phyloP scores from a whole-genome alignment of 2,329 filamentous ascomycete species.

The Trichoderma aggressivum region DNA sequence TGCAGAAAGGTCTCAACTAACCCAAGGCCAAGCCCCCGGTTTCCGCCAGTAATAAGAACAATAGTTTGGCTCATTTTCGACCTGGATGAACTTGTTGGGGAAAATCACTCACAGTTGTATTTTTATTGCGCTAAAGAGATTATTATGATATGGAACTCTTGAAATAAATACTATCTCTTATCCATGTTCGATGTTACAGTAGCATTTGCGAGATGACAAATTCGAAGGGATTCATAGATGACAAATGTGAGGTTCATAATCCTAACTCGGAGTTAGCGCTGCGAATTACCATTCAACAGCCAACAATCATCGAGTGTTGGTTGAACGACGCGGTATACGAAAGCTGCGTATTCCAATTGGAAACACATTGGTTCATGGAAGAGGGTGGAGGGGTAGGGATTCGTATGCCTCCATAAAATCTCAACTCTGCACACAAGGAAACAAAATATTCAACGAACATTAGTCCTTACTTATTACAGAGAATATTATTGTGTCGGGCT shows the following conservation, averaged over 20 bases:
- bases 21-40: conserved; percentile 40
- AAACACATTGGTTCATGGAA: background rate
- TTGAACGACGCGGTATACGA: background rate
- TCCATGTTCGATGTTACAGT: background rate
- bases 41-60: conserved; percentile 37
- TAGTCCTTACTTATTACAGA: background rate
- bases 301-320: background rate
- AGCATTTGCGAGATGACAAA: background rate
- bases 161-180: background rate
- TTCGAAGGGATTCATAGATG: background rate
- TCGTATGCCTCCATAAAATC: background rate
- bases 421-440: background rate
- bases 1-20: conserved; percentile 38
- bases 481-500: background rate
- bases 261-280: background rate
- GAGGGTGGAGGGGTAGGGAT: background rate
- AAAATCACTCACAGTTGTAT: background rate
- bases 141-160: background rate
- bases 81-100: background rate
- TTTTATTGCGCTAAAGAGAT: background rate
- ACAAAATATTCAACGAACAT: background rate
- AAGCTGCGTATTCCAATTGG: background rate
- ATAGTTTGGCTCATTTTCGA: background rate
- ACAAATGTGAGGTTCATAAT: background rate
- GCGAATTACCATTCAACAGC: background rate